Evolutionary conservation across 2,329 filamentous ascomycete genomes (phyloP), one percentile per base, ranked within the genome.

Genomic region (Aspergillus phoenicis): DNA sequence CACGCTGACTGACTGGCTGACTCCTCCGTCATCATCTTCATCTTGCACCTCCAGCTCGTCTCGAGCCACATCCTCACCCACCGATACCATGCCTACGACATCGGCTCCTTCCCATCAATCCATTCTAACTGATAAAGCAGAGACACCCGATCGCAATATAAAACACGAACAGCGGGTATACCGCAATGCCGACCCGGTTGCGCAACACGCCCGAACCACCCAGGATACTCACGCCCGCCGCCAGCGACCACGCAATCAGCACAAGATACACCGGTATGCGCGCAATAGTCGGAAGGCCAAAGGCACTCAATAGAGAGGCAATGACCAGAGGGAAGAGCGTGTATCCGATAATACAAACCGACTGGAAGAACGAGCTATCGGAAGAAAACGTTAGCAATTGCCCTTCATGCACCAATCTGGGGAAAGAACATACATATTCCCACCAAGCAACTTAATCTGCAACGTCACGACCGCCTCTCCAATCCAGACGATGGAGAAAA

Each of bases 311-410:
- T 55, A 97, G 81, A 1, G 94, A 88, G 7, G 96, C 96, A 68
- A 99, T 91, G 69, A 98, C 95, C 57, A 99, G 86, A 2, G 95
- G 95, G 80, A 99, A 99, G 59, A 99, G 86, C 1, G 95, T 99
- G 78, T 99, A 99, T 49, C 95, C 95, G 74, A 99, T 99, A 70
- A 99, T 96, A 77, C 93, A 98, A 68, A 99, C 87, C 60, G 93
- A 96, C 78, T 99, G 95, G 73, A 96, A 95, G 77, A 99, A 99
- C 17, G 95, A 97, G 71, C 94, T 98, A 70, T n/a, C 15, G 28
- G 22, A 36, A 0, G 2, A 36, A 8, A 39, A 30, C 22, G 55
- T 74, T 55, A 73, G 70, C 61, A 61, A 51, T 61, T 15, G 15
- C 39, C 24, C 15, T 24, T 2, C 28, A 30, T 36, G 2, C 11